Percentiles rank a stretch among this genome's conserved stretches.
Conservation (phyloP, 257 asterid genomes). For the Linderniella brevidens region DNA sequence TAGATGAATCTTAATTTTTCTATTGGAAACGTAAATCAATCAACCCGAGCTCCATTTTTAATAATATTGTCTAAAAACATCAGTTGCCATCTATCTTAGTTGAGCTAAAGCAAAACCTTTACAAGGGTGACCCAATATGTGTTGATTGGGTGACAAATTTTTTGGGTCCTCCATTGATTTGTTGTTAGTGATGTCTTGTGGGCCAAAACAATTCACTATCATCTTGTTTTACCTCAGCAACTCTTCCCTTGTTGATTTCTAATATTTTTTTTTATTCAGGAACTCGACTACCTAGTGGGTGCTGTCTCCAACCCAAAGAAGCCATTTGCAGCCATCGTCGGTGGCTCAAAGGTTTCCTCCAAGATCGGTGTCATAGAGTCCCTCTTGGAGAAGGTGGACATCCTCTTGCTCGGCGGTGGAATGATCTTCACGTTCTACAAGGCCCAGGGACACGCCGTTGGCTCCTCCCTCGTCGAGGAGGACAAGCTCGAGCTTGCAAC, state of each 20-base stretch:
- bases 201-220: no score
- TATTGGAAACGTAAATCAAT: no score
- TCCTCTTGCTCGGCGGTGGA: slow-evolving; percentile 73
- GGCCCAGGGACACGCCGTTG: slow-evolving; percentile 69
- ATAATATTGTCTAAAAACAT: background rate
- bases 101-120: no score
- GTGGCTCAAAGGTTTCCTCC: slow-evolving; percentile 70
- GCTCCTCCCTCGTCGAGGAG: slow-evolving; percentile 67
- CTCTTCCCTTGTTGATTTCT: no score
- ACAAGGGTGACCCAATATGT: no score
- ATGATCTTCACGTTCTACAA: slow-evolving; percentile 77
- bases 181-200: no score
- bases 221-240: no score
- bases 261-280: slow-evolving; percentile 33
- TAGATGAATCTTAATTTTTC: no score
- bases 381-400: slow-evolving; percentile 47
- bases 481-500: slow-evolving; percentile 74
- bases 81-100: no score
- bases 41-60: background rate
- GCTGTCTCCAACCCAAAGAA: slow-evolving; percentile 68
- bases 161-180: no score
- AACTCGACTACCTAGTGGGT: slow-evolving; percentile 71
- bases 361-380: slow-evolving; percentile 69
- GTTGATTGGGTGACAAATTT: no score
- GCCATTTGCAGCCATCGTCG: slow-evolving; percentile 86